phyloP scores from a whole-genome alignment of 257 asterid genomes.

The Solanum chmielewskii region DNA sequence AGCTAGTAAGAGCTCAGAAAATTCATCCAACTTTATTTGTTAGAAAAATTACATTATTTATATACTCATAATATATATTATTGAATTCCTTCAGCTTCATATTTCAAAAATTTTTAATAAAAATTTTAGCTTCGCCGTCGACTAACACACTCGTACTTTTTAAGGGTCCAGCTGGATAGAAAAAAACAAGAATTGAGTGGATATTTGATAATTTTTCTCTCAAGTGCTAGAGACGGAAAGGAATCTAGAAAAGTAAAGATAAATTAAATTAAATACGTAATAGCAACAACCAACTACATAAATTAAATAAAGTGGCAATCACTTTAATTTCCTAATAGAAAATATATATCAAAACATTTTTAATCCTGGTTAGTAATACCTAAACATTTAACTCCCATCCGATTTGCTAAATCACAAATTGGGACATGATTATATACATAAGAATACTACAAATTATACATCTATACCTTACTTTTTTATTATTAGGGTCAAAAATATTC shows the following conservation, averaged over 20 bases:
- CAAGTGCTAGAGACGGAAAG: not conserved
- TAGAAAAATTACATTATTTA: too few species aligned
- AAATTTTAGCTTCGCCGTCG: accelerated
- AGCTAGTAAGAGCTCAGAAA: not conserved
- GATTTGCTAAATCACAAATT: not conserved
- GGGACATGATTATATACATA: not conserved
- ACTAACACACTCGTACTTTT: not conserved
- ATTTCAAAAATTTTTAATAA: too few species aligned
- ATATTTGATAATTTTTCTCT: not conserved
- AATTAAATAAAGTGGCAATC: not conserved
- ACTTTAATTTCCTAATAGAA: not conserved
- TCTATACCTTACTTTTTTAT: not conserved
- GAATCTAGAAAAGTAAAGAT: not conserved
- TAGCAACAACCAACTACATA: not conserved
- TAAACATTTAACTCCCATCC: not conserved
- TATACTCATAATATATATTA: too few species aligned
- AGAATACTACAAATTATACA: not conserved
- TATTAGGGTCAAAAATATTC: not conserved
- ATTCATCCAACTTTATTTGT: not conserved
- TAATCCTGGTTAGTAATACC: not conserved
- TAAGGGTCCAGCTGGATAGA: not conserved
- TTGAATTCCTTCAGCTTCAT: not conserved
- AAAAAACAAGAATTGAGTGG: not conserved
- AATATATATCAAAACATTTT: not conserved
- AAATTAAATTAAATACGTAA: not conserved